phyloP scores from a whole-genome alignment of 345 rosid species.

The Angophora floribunda region DNA sequence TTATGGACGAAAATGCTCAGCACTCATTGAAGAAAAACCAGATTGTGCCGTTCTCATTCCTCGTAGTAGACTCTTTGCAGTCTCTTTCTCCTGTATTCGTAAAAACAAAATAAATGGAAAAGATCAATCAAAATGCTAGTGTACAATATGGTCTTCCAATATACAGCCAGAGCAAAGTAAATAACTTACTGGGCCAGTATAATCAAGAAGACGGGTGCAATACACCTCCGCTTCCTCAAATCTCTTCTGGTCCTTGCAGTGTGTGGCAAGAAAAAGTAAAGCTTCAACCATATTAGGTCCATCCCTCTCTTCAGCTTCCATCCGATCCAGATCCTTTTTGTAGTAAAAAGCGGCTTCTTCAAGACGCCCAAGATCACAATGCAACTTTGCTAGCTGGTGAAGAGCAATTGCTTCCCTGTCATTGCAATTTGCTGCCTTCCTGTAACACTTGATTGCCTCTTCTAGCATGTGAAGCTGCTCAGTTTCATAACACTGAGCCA shows the following conservation, averaged over 20 bases:
- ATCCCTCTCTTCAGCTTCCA: slow-evolving; percentile 97
- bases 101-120: neutral
- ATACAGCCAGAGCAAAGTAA: neutral
- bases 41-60: slow-evolving; percentile 58
- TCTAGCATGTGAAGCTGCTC: slow-evolving; percentile 88
- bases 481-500: slow-evolving; percentile 90
- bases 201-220: slow-evolving; percentile 89
- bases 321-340: slow-evolving; percentile 81
- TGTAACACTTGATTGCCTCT: slow-evolving; percentile 91
- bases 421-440: slow-evolving; percentile 68
- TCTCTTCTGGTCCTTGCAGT: slow-evolving; percentile 54
- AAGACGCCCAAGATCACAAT: slow-evolving; percentile 46
- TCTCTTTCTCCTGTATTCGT: slow-evolving; percentile 76
- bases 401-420: slow-evolving; percentile 94
- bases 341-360: slow-evolving; percentile 92
- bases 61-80: slow-evolving; percentile 72
- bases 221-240: slow-evolving; percentile 94
- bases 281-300: slow-evolving; percentile 92
- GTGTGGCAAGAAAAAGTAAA: slow-evolving; percentile 65
- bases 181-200: slow-evolving; percentile 78
- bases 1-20: slow-evolving; percentile 64
- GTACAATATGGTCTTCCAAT: neutral
- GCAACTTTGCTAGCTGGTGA: slow-evolving; percentile 74
- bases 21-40: slow-evolving; percentile 61
- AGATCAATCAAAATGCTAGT: neutral